Conservation (phyloP, 441 rosid species). For the Mallotus japonicus region DNA sequence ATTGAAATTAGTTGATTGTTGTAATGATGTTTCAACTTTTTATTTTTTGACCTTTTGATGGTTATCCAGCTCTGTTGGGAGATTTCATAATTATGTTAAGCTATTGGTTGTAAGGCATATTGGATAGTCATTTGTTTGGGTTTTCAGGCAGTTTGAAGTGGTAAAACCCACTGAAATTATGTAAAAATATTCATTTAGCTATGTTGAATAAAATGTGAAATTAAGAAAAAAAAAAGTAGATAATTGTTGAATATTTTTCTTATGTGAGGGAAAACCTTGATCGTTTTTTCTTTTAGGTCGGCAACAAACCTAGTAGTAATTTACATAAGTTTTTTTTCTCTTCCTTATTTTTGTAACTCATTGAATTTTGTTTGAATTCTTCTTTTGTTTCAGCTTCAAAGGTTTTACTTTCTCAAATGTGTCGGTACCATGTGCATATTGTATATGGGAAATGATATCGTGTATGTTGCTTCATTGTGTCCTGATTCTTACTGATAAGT, state of each 20-base stretch:
- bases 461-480: neutral
- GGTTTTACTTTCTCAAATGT: neutral
- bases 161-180: neutral
- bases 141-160: neutral
- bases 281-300: neutral
- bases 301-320: no score
- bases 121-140: neutral
- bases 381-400: neutral
- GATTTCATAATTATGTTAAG: neutral
- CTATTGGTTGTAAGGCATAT: neutral
- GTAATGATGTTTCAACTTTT: neutral
- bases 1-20: neutral
- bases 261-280: neutral
- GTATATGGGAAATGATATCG: neutral
- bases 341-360: neutral
- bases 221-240: neutral
- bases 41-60: neutral
- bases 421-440: neutral
- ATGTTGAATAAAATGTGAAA: neutral
- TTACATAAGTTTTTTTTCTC: no score
- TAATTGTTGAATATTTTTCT: neutral
- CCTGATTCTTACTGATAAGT: slow-evolving; percentile 10
- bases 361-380: neutral
- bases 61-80: neutral
- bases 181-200: neutral